Evolutionary conservation across 306 rosid species (phyloP).

Genomic region (Carpinus fangiana): DNA sequence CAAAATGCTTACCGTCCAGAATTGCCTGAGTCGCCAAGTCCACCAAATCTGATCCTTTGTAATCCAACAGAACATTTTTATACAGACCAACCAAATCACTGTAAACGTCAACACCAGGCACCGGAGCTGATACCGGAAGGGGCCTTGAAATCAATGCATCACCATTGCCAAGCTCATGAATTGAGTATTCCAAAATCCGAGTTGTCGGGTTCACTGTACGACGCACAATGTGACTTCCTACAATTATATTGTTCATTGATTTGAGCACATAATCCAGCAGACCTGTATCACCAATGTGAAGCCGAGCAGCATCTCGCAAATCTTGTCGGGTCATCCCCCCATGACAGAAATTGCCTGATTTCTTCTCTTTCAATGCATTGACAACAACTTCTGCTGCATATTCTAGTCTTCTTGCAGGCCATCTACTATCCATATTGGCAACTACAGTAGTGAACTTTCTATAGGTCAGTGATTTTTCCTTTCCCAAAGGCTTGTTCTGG

Average conservation of each 20-base stretch:
- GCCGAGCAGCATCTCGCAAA: slow-evolving; percentile 81
- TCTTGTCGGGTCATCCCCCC: slow-evolving; percentile 89
- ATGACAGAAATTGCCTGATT: slow-evolving; percentile 39
- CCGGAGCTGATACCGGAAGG: slow-evolving; percentile 27
- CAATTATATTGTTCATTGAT: slow-evolving; percentile 73
- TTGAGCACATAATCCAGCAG: slow-evolving; percentile 83
- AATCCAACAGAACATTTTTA: slow-evolving; percentile 62
- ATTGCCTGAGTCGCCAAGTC: slow-evolving; percentile 62
- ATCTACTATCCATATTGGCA: slow-evolving; percentile 83
- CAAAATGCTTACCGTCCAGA: slow-evolving; percentile 72
- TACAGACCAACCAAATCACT: slow-evolving; percentile 61
- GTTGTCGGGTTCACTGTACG: slow-evolving; percentile 73
- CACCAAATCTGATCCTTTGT: slow-evolving; percentile 59
- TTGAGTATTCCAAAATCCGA: slow-evolving; percentile 68
- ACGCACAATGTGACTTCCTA: slow-evolving; percentile 67
- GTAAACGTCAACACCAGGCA: slow-evolving; percentile 66
- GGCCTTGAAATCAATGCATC: slow-evolving; percentile 9
- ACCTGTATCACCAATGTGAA: slow-evolving; percentile 90
- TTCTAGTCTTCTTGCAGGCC: slow-evolving; percentile 82
- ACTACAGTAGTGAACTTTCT: slow-evolving; percentile 60
- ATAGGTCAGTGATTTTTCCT: slow-evolving; percentile 59
- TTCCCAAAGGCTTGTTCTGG: slow-evolving; percentile 41
- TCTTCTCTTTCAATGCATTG: slow-evolving; percentile 72
- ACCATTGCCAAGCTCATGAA: slow-evolving; percentile 55
- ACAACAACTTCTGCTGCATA: slow-evolving; percentile 85